Conservation (phyloP, 768 basidiomycete genomes). For the Trametes elegans region DNA sequence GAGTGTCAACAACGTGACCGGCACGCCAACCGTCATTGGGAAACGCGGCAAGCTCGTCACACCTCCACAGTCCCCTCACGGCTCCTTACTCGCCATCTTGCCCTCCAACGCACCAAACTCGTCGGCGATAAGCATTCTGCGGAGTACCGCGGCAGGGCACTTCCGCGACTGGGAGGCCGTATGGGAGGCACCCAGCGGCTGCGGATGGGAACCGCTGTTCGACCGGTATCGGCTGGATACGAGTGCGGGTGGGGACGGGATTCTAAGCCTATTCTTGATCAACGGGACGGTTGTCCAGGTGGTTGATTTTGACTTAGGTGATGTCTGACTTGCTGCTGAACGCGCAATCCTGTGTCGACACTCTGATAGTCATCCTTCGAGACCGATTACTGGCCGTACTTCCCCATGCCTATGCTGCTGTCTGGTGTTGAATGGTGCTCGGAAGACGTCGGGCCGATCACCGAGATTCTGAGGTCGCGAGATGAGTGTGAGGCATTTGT, state of each 20-base stretch:
- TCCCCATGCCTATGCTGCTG: too few relatives aligned
- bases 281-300: slow-evolving; percentile 32
- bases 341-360: too few relatives aligned
- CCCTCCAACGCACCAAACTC: slow-evolving; percentile 37
- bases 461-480: too few relatives aligned
- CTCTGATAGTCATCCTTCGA: too few relatives aligned
- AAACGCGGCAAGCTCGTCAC: slow-evolving; percentile 37
- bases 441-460: too few relatives aligned
- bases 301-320: slow-evolving; percentile 26
- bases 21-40: slow-evolving; percentile 36
- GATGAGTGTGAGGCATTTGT: too few relatives aligned
- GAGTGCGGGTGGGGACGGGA: slow-evolving; percentile 25
- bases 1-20: slow-evolving; percentile 35
- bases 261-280: slow-evolving; percentile 34
- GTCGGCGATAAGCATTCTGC: slow-evolving; percentile 31
- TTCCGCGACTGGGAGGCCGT: slow-evolving; percentile 35
- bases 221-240: slow-evolving; percentile 31
- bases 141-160: slow-evolving; percentile 30
- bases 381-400: too few relatives aligned
- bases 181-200: slow-evolving; percentile 32
- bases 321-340: background rate
- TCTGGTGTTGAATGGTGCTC: too few relatives aligned
- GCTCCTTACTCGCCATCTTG: slow-evolving; percentile 29
- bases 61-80: slow-evolving; percentile 8
- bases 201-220: slow-evolving; percentile 34